Evolutionary conservation across 108 stramenopile genomes (phyloP).

Genomic region (Cyclotella distinguenda): DNA sequence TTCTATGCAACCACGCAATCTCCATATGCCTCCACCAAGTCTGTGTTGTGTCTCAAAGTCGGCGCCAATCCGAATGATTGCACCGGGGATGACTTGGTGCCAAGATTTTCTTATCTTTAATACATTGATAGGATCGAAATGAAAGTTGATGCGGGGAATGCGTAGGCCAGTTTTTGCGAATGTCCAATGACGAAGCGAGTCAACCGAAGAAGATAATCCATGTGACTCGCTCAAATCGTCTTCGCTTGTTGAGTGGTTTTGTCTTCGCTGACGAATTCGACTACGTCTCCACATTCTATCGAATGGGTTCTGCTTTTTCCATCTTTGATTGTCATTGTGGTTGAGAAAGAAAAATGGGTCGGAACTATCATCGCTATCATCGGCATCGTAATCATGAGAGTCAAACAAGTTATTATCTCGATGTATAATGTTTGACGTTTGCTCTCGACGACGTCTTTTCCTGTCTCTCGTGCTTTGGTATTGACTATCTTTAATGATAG

Average conservation of each 20-base stretch:
- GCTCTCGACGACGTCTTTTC: background rate
- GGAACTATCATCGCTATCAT: slow-evolving; percentile 5
- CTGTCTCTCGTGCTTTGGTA: background rate
- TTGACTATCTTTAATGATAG: slow-evolving; percentile 23
- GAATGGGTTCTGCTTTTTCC: slow-evolving; percentile 11
- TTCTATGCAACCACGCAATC: slow-evolving; percentile 41
- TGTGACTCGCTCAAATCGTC: background rate
- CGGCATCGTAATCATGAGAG: background rate
- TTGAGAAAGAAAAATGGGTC: slow-evolving; percentile 11
- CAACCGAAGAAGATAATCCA: slow-evolving; percentile 13
- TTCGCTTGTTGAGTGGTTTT: background rate
- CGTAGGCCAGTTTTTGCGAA: slow-evolving; percentile 33
- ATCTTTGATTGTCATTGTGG: slow-evolving; percentile 12
- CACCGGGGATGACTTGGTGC: slow-evolving; percentile 33
- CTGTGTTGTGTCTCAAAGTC: slow-evolving; percentile 40
- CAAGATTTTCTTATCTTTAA: slow-evolving; percentile 48
- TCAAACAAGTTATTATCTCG: no score
- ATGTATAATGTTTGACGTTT: no score
- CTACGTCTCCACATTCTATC: slow-evolving; percentile 11
- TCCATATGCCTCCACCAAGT: slow-evolving; percentile 29
- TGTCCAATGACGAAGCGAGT: slow-evolving; percentile 36
- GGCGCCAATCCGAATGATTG: slow-evolving; percentile 33
- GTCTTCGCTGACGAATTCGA: slow-evolving; percentile 14
- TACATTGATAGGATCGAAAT: slow-evolving; percentile 40
- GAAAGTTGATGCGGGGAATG: slow-evolving; percentile 34